Evolutionary conservation across 495 filamentous ascomycete genomes (phyloP).

Genomic region (Talaromyces thailandensis): DNA sequence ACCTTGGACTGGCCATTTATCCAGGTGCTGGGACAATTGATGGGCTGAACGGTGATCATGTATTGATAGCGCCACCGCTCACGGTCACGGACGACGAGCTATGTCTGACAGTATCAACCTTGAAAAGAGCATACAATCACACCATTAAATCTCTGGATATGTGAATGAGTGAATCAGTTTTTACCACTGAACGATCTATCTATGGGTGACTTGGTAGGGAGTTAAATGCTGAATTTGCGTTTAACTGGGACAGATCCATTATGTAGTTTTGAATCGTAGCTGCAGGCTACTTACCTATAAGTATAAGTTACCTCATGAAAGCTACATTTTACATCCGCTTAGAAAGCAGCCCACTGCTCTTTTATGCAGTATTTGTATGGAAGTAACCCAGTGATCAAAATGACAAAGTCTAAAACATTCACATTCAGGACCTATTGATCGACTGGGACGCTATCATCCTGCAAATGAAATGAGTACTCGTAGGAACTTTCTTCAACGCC

Average conservation of each 20-base stretch:
- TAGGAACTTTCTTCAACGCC: neutral
- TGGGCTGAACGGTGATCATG: conserved; percentile 61
- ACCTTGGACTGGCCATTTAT: conserved; percentile 54
- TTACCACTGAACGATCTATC: neutral
- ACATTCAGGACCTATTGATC: neutral
- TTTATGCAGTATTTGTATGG: no score
- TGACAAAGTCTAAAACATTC: neutral
- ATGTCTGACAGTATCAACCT: conserved; percentile 14
- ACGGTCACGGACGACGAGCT: conserved; percentile 52
- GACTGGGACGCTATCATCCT: neutral
- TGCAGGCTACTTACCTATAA: no score
- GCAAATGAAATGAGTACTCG: neutral
- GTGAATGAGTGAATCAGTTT: neutral
- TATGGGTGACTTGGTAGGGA: neutral
- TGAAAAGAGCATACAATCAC: neutral
- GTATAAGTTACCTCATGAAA: neutral
- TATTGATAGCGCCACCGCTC: conserved; percentile 71
- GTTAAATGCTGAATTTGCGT: no score
- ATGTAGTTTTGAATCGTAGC: neutral
- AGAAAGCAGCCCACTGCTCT: neutral
- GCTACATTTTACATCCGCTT: neutral
- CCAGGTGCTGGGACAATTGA: conserved; percentile 60
- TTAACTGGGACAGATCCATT: neutral
- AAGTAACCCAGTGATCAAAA: no score
- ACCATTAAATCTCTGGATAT: neutral